Base-by-base conservation (phyloP, 768 basidiomycete genomes). In the Clavulina sp. region DNA sequence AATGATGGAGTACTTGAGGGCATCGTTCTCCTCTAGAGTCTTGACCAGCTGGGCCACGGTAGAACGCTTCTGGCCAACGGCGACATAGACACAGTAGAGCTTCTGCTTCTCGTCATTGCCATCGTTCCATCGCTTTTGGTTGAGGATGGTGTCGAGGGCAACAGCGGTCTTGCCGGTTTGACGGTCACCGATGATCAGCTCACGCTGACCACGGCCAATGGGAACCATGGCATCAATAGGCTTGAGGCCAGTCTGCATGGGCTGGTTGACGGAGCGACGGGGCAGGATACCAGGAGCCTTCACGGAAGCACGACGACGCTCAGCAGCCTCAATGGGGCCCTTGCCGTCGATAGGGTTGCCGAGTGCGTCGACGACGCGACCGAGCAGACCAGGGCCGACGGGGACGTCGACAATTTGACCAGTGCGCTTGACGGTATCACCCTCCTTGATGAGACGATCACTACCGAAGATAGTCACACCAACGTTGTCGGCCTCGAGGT, bases 401-500 rank as follows among this genome's bases (percentile, higher is more conserved):
- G 95, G 95, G 55, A 99, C 92, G 68, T 99, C 95, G 75, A 99
- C 95, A 69, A 99, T 97, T 70, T 95, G 87, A 62, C 95, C 93
- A 58, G 95, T 99, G 68, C 95, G 91, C 76, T 95, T 99, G 77
- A 99, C 95, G 60, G 93, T 92, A 73, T 99, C 95, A 62, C 93
- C 95, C 72, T 97, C 95, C 78, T 92, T 92, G 80, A 97, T 97
- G 74, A 83, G 78, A 77, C 86, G 86, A 70, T 88, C 85, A 65
- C 84, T 84, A 78, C 83, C 84, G 77, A 99, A 99, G 74, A 97
- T 92, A 74, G 95, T 89, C 65, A 99, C 89, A 88, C 95, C 95
- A 75, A 97, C 93, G 63, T 96, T 96, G 81, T 97, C 95, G 71
- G 93, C 89, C 73, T 99, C 95, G 80, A 99, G 84, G 84, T 99